A percentile compares a stretch with the other conserved stretches of the same genome.
Conservation (phyloP, 1,284 basidiomycete genomes). For the Rhodotorula sp. region DNA sequence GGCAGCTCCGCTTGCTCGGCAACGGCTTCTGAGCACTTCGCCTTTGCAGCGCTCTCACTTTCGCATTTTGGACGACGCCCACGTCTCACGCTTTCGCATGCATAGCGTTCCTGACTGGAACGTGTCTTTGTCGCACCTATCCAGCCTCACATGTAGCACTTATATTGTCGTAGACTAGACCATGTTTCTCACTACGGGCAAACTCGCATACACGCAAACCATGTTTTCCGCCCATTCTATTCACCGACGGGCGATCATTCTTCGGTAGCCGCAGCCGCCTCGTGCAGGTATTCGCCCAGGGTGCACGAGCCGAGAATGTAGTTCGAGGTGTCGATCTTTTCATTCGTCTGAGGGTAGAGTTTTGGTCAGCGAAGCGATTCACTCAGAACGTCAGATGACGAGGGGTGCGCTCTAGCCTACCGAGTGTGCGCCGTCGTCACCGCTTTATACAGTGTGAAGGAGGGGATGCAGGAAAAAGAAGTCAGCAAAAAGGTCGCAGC, state of each 20-base stretch:
- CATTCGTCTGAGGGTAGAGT: constrained; percentile 62
- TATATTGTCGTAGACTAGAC: neutral
- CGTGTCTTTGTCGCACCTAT: neutral
- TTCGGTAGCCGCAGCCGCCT: constrained; percentile 13
- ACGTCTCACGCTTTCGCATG: too few species aligned
- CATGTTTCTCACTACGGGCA: too few species aligned
- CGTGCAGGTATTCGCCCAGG: constrained; percentile 51
- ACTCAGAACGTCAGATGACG: neutral
- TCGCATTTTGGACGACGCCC: neutral
- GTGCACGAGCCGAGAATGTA: constrained; percentile 56
- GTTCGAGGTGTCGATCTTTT: constrained; percentile 90
- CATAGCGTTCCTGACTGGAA: too few species aligned
- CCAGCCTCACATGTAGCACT: neutral
- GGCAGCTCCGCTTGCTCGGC: constrained; percentile 27
- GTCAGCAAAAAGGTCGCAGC: too few species aligned
- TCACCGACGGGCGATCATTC: neutral
- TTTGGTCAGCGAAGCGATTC: neutral
- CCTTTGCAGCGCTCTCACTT: neutral
- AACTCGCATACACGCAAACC: neutral
- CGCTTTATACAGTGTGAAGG: neutral
- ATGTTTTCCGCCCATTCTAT: neutral
- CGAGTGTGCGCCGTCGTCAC: constrained; percentile 86
- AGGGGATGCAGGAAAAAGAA: too few species aligned
- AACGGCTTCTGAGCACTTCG: neutral
- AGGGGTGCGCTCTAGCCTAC: constrained; percentile 45